Conservation (phyloP, 495 filamentous ascomycete genomes). For the Aspergillus baeticus region DNA sequence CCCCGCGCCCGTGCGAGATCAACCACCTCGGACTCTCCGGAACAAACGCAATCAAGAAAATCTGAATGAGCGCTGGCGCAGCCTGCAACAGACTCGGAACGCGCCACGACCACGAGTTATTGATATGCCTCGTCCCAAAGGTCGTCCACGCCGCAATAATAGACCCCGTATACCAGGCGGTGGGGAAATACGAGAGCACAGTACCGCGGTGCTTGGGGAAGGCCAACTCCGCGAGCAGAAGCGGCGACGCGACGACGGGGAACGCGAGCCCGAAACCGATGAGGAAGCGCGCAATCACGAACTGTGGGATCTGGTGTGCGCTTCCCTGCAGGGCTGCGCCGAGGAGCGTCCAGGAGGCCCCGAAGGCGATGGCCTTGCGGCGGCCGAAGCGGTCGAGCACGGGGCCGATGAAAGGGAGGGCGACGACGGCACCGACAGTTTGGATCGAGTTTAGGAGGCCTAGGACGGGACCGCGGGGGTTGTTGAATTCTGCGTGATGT, state of each 20-base stretch:
- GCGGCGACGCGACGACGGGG: not conserved
- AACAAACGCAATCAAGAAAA: slow-evolving; percentile 3
- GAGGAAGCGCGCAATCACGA: slow-evolving; percentile 1
- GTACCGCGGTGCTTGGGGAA: not conserved
- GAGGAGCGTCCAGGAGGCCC: slow-evolving; percentile 1
- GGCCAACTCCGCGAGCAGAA: not conserved
- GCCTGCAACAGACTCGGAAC: slow-evolving; percentile 4
- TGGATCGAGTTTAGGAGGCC: slow-evolving; percentile 3
- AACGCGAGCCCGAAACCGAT: slow-evolving; percentile 1
- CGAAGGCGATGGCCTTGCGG: slow-evolving; percentile 4
- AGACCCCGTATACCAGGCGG: slow-evolving; percentile 1
- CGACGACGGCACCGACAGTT: slow-evolving; percentile 7
- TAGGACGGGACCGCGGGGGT: not conserved
- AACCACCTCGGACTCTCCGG: slow-evolving; percentile 5
- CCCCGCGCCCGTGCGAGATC: not conserved
- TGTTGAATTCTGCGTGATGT: not conserved
- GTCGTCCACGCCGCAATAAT: slow-evolving; percentile 7
- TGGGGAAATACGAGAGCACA: slow-evolving; percentile 1
- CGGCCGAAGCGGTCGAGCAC: slow-evolving; percentile 3
- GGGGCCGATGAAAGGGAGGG: slow-evolving; percentile 3
- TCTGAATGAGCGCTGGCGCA: not conserved
- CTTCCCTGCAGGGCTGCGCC: not conserved
- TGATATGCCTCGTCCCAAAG: not conserved
- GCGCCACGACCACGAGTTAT: slow-evolving; percentile 5
- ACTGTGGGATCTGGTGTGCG: slow-evolving; percentile 1